These are phyloP conservation scores for Colletotrichum australisinense DNA, from an alignment of 2,329 filamentous ascomycete genomes.

Conservation along the genomic window DNA sequence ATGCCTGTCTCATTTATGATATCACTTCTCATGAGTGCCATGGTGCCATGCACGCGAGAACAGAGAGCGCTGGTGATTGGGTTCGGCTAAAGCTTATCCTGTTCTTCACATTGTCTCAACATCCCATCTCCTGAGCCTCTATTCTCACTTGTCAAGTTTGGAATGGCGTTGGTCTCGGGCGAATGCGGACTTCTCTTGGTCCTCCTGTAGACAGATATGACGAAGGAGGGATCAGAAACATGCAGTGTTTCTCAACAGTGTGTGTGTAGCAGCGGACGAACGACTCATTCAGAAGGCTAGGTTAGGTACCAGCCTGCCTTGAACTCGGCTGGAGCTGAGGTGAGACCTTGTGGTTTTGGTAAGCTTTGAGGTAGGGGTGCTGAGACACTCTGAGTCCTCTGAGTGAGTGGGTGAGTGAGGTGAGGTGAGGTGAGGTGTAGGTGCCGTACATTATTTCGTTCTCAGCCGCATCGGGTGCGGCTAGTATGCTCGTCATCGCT, in stretches of 20 bases:
- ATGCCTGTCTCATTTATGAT: neutral
- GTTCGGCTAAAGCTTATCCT: conserved; percentile 7
- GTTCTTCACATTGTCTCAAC: neutral
- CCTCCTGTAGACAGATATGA: neutral
- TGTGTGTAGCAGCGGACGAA: neutral
- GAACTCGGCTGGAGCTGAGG: neutral
- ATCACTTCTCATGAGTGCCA: neutral
- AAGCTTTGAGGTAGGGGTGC: neutral
- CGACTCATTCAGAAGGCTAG: neutral
- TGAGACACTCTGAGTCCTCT: neutral
- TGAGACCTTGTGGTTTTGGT: neutral
- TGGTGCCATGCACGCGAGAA: neutral
- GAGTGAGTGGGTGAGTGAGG: neutral
- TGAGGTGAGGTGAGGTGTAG: neutral
- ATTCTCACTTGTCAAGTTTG: neutral
- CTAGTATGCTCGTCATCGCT: neutral
- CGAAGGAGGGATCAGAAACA: neutral
- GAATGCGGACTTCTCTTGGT: neutral
- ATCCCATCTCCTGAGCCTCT: neutral
- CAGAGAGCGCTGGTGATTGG: neutral
- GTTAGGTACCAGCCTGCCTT: neutral
- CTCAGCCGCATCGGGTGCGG: neutral
- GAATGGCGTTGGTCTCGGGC: neutral
- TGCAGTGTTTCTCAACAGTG: neutral
- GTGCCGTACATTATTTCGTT: neutral